Conservation (phyloP, 306 rosid species). For the Quercus cerris region DNA sequence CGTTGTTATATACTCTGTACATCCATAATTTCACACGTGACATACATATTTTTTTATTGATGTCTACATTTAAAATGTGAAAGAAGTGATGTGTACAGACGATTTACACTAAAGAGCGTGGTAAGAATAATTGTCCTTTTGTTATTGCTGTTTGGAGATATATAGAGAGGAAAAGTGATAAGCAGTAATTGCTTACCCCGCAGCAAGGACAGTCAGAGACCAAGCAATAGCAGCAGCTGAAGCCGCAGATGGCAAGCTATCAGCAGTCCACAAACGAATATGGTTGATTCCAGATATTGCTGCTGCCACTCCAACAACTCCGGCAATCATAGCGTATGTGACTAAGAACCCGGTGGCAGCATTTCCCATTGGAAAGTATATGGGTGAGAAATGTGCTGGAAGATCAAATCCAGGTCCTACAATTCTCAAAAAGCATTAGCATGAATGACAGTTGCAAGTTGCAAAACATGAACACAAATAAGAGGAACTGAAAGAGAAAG, state of each 20-base stretch:
- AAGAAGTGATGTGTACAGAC: too few species aligned
- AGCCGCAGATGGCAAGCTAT: constrained; percentile 82
- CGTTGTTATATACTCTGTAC: too few species aligned
- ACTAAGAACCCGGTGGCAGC: constrained; percentile 98
- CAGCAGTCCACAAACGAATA: constrained; percentile 69
- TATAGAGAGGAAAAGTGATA: not conserved
- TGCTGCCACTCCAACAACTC: constrained; percentile 82
- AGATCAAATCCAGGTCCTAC: constrained; percentile 63
- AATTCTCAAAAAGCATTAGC: constrained; percentile 22
- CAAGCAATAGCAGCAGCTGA: constrained; percentile 79
- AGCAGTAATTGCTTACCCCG: constrained; percentile 55
- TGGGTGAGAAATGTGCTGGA: constrained; percentile 92
- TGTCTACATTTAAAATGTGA: too few species aligned
- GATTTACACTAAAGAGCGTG: too few species aligned
- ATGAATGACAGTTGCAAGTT: constrained; percentile 10
- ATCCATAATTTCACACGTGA: too few species aligned
- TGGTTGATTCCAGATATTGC: constrained; percentile 67
- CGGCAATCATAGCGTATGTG: constrained; percentile 75
- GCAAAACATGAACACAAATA: not conserved
- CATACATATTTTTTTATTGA: too few species aligned
- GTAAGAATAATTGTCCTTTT: too few species aligned
- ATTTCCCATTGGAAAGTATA: constrained; percentile 91
- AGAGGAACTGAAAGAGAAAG: not conserved
- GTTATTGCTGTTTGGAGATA: not conserved
- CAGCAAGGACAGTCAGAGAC: constrained; percentile 89